These are phyloP conservation scores for Curvularia lunata DNA, from an alignment of 2,329 filamentous ascomycete genomes.

Conservation along the genomic window DNA sequence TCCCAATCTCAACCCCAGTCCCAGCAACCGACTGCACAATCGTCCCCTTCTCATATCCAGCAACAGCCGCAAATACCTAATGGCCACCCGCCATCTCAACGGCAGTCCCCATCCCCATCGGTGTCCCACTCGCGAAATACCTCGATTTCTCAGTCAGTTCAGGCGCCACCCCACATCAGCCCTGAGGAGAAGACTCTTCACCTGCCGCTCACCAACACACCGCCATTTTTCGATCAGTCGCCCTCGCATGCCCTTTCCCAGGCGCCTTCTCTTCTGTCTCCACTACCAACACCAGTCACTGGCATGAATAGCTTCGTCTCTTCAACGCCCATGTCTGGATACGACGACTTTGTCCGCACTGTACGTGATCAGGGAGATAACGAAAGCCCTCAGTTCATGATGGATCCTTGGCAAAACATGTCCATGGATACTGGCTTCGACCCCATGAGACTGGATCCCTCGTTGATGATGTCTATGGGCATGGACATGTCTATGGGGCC, in stretches of 20 bases:
- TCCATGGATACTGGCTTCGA: conserved; percentile 55
- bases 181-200: conserved; percentile 44
- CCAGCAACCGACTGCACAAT: conserved; percentile 33
- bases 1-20: conserved; percentile 27
- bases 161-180: conserved; percentile 38
- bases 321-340: conserved; percentile 55
- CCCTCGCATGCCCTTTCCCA: conserved; percentile 44
- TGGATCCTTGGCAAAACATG: conserved; percentile 57
- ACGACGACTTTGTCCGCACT: conserved; percentile 53
- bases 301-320: conserved; percentile 52
- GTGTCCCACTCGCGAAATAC: conserved; percentile 41
- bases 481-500: conserved; percentile 54
- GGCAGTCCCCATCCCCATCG: conserved; percentile 44
- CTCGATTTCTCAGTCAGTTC: conserved; percentile 42
- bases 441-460: conserved; percentile 52
- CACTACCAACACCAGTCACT: conserved; percentile 47
- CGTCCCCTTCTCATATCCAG: conserved; percentile 30
- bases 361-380: conserved; percentile 51
- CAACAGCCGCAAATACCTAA: conserved; percentile 24
- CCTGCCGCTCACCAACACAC: conserved; percentile 38
- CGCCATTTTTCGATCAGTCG: conserved; percentile 53
- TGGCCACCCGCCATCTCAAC: conserved; percentile 26
- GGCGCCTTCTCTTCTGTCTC: conserved; percentile 45
- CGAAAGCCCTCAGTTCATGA: conserved; percentile 55
- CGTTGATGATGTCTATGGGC: conserved; percentile 54